Conservation (phyloP, 768 basidiomycete species). For the Suillus occidentalis region DNA sequence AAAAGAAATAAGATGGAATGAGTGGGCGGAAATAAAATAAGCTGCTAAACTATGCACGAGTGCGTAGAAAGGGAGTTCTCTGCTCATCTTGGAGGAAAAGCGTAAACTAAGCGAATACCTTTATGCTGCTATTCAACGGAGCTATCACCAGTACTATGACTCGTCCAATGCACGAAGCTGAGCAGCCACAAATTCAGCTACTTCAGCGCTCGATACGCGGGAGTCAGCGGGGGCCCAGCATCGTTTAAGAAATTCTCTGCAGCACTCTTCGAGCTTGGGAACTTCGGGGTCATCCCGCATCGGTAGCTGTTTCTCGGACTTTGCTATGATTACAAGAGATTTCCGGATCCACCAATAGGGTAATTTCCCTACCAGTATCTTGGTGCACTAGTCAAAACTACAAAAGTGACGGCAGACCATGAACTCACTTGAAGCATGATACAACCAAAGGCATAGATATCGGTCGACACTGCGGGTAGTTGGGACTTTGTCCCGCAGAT, state of each 20-base stretch:
- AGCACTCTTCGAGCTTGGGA: background rate
- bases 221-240: conserved; percentile 4
- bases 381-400: background rate
- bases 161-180: background rate
- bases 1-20: background rate
- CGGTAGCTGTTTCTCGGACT: background rate
- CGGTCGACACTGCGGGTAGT: background rate
- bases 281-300: background rate
- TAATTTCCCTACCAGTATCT: conserved; percentile 8
- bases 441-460: conserved; percentile 10
- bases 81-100: no score
- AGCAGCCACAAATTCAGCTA: conserved; percentile 4
- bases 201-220: conserved; percentile 7
- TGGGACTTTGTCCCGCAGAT: background rate
- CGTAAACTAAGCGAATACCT: no score
- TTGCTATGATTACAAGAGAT: background rate
- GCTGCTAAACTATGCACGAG: background rate
- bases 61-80: background rate
- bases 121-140: no score
- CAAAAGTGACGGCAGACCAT: background rate
- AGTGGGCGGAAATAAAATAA: background rate
- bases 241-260: conserved; percentile 5
- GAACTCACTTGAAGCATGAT: conserved; percentile 9
- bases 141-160: background rate
- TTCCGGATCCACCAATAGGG: conserved; percentile 5